Evolutionary conservation across 352 stramenopile genomes (phyloP).

Genomic region (Globisporangium ultimum): DNA sequence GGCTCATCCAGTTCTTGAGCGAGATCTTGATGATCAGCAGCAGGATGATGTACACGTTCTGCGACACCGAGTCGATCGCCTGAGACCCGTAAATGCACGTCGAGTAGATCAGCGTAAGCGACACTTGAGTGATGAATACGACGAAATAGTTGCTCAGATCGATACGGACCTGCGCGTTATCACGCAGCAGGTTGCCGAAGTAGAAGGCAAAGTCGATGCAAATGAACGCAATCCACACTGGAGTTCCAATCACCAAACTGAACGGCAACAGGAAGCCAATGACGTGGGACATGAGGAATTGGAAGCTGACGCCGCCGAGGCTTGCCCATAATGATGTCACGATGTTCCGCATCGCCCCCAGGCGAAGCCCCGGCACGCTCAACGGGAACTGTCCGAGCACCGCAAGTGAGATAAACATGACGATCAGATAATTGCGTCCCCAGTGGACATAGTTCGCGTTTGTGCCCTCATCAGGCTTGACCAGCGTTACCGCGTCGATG

Average conservation of each 20-base stretch:
- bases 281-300: too few relatives aligned
- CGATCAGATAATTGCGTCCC: conserved; percentile 22
- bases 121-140: too few relatives aligned
- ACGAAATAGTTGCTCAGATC: too few relatives aligned
- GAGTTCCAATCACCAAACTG: too few relatives aligned
- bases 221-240: too few relatives aligned
- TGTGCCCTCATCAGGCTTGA: conserved; percentile 16
- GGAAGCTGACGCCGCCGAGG: too few relatives aligned
- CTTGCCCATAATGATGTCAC: neutral
- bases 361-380: conserved; percentile 6
- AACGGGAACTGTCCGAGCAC: conserved; percentile 28
- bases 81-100: too few relatives aligned
- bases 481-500: conserved; percentile 25
- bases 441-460: conserved; percentile 35
- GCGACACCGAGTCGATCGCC: neutral
- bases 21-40: conserved; percentile 35
- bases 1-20: conserved; percentile 33
- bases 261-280: too few relatives aligned
- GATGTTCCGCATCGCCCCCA: conserved; percentile 7
- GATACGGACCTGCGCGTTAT: too few relatives aligned
- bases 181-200: too few relatives aligned
- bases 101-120: too few relatives aligned
- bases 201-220: too few relatives aligned
- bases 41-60: conserved; percentile 18
- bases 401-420: conserved; percentile 24